Percentiles rank a stretch among this genome's conserved stretches.
phyloP scores from a whole-genome alignment of 179 eudicot genomes.

The Heliamphora ciliata region DNA sequence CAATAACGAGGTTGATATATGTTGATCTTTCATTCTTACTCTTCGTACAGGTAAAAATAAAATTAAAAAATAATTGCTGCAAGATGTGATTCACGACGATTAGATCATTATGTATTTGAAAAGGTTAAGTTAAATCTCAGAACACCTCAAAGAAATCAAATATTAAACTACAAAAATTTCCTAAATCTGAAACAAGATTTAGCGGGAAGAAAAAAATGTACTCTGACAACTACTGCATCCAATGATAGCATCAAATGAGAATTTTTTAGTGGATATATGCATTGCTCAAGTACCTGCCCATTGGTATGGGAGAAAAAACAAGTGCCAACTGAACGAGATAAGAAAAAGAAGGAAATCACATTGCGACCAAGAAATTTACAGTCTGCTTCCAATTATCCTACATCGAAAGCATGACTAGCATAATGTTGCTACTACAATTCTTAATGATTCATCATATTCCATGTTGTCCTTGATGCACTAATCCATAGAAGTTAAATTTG shows the following conservation, averaged over 20 bases:
- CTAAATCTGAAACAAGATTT: neutral
- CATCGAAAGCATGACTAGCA: neutral
- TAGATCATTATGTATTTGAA: neutral
- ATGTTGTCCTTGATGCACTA: neutral
- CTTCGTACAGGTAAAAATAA: neutral
- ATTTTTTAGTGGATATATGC: neutral
- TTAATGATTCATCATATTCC: neutral
- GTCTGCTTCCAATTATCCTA: neutral
- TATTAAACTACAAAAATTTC: neutral
- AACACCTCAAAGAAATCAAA: neutral
- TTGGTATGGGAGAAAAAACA: neutral
- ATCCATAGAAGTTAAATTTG: neutral
- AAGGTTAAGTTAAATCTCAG: neutral
- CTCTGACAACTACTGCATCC: neutral
- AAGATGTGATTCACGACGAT: slow-evolving; percentile 8
- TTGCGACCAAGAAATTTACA: neutral
- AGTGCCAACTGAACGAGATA: neutral
- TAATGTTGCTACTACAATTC: neutral
- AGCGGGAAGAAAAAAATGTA: neutral
- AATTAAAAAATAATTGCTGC: neutral
- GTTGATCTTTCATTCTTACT: neutral
- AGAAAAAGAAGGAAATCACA: neutral
- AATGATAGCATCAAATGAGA: neutral
- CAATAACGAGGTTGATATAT: neutral
- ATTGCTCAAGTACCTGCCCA: neutral